Evolutionary conservation across 1,139 yeast genomes (phyloP).

Genomic region (Pneumocystis jirovecii): DNA sequence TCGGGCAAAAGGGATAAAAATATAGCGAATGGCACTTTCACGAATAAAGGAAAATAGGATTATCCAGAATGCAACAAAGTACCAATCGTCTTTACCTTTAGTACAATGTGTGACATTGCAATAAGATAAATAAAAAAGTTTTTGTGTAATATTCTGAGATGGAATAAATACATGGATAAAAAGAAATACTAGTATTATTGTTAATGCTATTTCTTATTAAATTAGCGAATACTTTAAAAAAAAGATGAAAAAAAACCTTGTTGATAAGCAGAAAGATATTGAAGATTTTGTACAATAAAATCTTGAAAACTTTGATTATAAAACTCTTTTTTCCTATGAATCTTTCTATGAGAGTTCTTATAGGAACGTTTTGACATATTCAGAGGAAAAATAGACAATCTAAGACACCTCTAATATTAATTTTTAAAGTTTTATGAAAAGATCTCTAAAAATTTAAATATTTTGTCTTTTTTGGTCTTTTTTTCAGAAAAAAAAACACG

Average conservation of each 20-base stretch:
- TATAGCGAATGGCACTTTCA: conserved; percentile 42
- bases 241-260: background rate
- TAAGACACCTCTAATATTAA: background rate
- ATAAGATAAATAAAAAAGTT: background rate
- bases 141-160: background rate
- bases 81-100: conserved; percentile 16
- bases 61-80: conserved; percentile 38
- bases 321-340: background rate
- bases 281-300: background rate
- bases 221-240: background rate
- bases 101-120: conserved; percentile 8
- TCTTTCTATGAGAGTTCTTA: background rate
- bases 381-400: background rate
- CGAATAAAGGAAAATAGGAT: conserved; percentile 45
- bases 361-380: background rate
- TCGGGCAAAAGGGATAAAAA: conserved; percentile 46
- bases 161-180: background rate
- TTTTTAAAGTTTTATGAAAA: background rate
- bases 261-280: background rate
- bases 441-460: background rate
- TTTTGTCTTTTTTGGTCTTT: background rate
- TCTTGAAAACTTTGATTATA: background rate
- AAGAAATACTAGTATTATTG: background rate
- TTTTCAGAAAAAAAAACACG: background rate
- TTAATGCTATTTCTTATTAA: background rate